Base-by-base conservation (phyloP, 2,329 filamentous ascomycete species). In the Aspergillus niger region DNA sequence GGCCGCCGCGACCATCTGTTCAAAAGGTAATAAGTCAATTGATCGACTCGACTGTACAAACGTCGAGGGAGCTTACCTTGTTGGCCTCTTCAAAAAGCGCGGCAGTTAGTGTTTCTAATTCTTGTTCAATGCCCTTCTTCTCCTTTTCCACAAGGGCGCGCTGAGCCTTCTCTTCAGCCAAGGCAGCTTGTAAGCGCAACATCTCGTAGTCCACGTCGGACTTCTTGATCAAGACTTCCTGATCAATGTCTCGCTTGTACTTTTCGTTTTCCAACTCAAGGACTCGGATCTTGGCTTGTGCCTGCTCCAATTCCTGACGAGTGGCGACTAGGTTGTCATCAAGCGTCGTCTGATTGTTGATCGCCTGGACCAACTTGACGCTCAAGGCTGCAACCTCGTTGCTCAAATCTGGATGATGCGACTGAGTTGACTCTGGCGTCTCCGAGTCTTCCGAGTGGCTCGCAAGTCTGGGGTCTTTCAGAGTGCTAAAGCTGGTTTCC, bases 31-130 rank as follows among this genome's bases (percentile, higher is more conserved):
- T 20, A 20, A 28, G 28, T 44, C 8, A 55, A 26, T n/a, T 6
- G 15, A 22, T 32, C 8, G n/a, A n/a, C 8, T 26, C 6, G 7
- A 26, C 17, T 6, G 26, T 20, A 22, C 2, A n/a, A 13, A 11
- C 17, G 8, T 39, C 1, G 11, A 28, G n/a, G 32, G 7, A 15
- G 17, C 41, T 61, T 74, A 88, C 86, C 77, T 90, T 93, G 79
- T 99, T 98, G 53, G 95, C 95, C 81, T 99, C 94, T 73, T 98
- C 92, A 65, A 99, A 99, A n/a, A 99, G 83, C 28, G 92, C 92
- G 1, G 92, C 88, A 0, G 95, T 98, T 65, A 99, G 78, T 55
- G 87, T 91, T 78, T 98, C 95, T 49, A 99, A 80, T 76, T 99
- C 95, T 67, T 90, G 88, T 75, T 99, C 95, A 30, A 97, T 97